These are phyloP conservation scores for Fusarium caatingaense DNA, from an alignment of 2,329 filamentous ascomycete genomes.

Conservation along the genomic window DNA sequence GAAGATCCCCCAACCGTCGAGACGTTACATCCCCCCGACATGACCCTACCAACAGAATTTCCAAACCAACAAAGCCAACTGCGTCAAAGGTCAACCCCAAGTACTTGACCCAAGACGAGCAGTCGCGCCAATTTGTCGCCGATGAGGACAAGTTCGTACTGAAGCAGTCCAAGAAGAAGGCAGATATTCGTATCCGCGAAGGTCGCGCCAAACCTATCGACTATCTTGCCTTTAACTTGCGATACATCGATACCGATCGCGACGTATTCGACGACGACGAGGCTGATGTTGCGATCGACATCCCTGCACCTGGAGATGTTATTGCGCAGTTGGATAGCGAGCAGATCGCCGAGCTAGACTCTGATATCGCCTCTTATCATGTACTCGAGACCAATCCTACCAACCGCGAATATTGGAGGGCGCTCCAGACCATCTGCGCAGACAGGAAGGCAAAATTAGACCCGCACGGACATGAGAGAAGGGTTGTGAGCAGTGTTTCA, in stretches of 20 bases:
- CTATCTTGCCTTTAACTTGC: conserved; percentile 89
- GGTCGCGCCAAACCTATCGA: conserved; percentile 92
- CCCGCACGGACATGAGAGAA: conserved; percentile 71
- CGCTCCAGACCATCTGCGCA: conserved; percentile 84
- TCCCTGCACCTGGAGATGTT: conserved; percentile 83
- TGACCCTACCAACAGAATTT: conserved; percentile 67
- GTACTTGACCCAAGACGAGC: conserved; percentile 78
- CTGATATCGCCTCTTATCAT: conserved; percentile 83
- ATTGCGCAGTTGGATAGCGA: conserved; percentile 76
- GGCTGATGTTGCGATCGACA: conserved; percentile 75
- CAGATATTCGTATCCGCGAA: conserved; percentile 91
- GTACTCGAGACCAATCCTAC: conserved; percentile 80
- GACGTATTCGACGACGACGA: conserved; percentile 89
- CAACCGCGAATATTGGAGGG: conserved; percentile 93
- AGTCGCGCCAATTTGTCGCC: conserved; percentile 85
- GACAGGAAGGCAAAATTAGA: conserved; percentile 77
- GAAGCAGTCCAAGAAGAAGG: conserved; percentile 98
- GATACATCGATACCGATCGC: conserved; percentile 86
- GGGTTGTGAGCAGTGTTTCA: conserved; percentile 83
- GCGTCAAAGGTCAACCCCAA: conserved; percentile 49
- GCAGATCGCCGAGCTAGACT: conserved; percentile 80
- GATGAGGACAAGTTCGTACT: conserved; percentile 97
- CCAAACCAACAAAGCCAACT: conserved; percentile 57
- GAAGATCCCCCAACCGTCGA: conserved; percentile 57
- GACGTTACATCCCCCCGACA: conserved; percentile 67